phyloP scores from a whole-genome alignment of 2,329 filamentous ascomycete genomes.

The Zymoseptoria brevis region DNA sequence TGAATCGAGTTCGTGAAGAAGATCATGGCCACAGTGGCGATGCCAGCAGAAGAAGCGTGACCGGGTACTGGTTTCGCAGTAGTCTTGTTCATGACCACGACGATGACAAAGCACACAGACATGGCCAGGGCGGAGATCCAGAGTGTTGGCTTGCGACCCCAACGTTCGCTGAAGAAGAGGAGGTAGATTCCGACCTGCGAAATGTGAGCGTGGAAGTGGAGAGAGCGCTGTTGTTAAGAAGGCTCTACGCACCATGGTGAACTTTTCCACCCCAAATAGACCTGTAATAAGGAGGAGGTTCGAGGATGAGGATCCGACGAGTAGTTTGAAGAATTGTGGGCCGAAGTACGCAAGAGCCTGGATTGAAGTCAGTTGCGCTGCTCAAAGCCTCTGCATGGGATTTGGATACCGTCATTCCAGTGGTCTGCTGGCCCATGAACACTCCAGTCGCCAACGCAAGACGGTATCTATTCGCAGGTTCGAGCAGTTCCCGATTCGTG shows the following conservation, averaged over 20 bases:
- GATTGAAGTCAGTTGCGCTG: conserved; percentile 20
- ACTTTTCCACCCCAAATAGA: conserved; percentile 48
- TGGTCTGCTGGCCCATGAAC: conserved; percentile 48
- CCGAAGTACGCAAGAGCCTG: conserved; percentile 49
- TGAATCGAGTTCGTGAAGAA: conserved; percentile 49
- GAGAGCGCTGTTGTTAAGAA: not conserved
- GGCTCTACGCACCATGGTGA: conserved; percentile 30
- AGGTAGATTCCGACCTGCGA: conserved; percentile 40
- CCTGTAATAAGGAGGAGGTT: conserved; percentile 45
- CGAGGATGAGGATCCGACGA: conserved; percentile 40
- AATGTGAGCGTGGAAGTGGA: not conserved
- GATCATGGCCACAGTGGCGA: conserved; percentile 48
- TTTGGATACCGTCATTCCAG: conserved; percentile 32
- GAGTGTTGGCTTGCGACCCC: conserved; percentile 32
- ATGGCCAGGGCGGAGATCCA: conserved; percentile 26
- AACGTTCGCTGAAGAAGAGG: conserved; percentile 44
- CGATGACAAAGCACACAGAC: conserved; percentile 30
- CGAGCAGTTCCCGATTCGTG: conserved; percentile 36
- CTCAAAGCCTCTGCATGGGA: too few species aligned
- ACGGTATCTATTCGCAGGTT: conserved; percentile 38
- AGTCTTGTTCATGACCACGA: conserved; percentile 28
- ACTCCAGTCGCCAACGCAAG: conserved; percentile 40
- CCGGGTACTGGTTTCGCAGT: conserved; percentile 20
- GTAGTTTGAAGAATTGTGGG: conserved; percentile 47
- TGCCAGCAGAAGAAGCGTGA: conserved; percentile 33